Base-by-base conservation (phyloP, 768 basidiomycete genomes). In the Coprinopsis sp. region DNA sequence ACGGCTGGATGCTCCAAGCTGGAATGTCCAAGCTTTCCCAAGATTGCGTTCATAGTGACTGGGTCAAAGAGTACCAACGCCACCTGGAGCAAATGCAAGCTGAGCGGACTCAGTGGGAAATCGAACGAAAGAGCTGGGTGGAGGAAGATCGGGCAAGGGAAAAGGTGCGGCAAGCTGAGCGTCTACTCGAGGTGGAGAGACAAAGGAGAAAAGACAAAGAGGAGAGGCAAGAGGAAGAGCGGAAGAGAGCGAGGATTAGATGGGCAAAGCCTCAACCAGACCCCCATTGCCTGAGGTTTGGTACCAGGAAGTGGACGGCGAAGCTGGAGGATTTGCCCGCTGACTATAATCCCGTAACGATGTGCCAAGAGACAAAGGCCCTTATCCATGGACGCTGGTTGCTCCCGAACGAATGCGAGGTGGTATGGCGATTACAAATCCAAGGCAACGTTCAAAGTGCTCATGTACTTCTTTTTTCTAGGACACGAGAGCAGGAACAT, bases 161-260 rank as follows among this genome's bases (percentile, higher is more conserved):
- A 14, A 29, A 42, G 16, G 12, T 10, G 10, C 10, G 10, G 10
- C 10, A 18, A 18, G 2, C 22, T 4, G 14, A 23, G 21, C 16
- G 28, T 19, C 27, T 28, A n/a, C 16, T 42, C 6, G 40, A 42
- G 24, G 31, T 28, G 40, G 27, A 27, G 2, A 11, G 40, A 42
- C 16, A 16, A 13, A n/a, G 40, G 31, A 29, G 31, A 21, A 29
- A 16, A 42, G 25, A 27, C 28, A 42, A 29, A 42, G n/a, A 29
- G 31, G 8, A 29, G 31, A 29, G 40, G 13, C 6, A 42, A 21
- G 40, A 42, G 31, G 40, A 42, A 42, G 40, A 45, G n/a, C 11
- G 19, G 19, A 25, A 22, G 33, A 30, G 29, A 4, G 40, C 40
- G 1, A 29, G 40, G 25, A 6, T 42, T 25, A 25, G 40, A 16